Conservation (phyloP, 495 filamentous ascomycete species). For the Tuber calosporum region DNA sequence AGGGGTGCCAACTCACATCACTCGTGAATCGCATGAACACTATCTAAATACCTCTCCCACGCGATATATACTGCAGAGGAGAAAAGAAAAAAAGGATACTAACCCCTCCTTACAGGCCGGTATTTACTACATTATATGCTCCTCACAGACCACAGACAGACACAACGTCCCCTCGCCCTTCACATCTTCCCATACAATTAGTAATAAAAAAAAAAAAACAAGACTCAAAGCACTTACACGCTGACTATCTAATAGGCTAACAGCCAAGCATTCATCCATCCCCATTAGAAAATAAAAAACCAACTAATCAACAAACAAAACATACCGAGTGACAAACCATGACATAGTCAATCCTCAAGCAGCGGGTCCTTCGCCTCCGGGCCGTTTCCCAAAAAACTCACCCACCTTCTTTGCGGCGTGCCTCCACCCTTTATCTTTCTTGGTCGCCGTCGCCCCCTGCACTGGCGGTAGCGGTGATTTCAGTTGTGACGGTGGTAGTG, state of each 20-base stretch:
- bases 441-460: background rate
- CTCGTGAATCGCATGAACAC: background rate
- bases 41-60: background rate
- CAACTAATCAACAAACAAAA: background rate
- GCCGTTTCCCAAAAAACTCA: background rate
- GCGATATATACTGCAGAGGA: background rate
- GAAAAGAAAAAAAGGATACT: background rate
- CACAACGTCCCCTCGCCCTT: background rate
- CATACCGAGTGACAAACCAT: background rate
- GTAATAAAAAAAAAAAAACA: background rate
- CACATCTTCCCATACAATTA: background rate
- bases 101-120: background rate
- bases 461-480: too few relatives aligned
- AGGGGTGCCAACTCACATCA: background rate
- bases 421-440: background rate
- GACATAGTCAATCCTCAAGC: background rate
- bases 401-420: background rate
- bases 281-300: background rate
- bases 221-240: background rate
- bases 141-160: background rate
- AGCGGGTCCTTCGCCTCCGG: background rate
- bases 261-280: background rate
- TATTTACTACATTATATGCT: background rate
- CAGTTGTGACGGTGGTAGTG: too few relatives aligned
- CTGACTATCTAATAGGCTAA: background rate